Evolutionary conservation across 345 rosid genomes (phyloP), one percentile per base, ranked within the genome.

Genomic region (Populus alba): DNA sequence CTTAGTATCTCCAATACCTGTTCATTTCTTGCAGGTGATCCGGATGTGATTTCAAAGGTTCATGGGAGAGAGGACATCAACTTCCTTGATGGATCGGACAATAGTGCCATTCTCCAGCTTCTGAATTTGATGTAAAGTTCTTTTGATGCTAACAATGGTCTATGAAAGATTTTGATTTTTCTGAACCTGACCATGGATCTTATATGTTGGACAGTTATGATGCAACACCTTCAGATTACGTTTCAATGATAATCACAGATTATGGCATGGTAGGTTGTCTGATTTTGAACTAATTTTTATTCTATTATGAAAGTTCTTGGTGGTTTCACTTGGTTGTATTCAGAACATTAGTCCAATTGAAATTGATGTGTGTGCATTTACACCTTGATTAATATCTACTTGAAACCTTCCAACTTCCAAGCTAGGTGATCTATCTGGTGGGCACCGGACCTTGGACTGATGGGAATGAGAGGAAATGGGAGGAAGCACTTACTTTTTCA

Each of bases 171-270:
- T 51, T 80, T 71, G 37, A 75, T 68, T 66, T 33, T 72, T 78
- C 38, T 76, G 67, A 23, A 76, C 76, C 78, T 83, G 78, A 75
- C 70, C 1, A 6, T 77, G 37, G 66, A 33, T 49, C 33, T 39
- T 51, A 59, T 59, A 16, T 65, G 49, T 80, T 75, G 23, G 74
- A 53, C 88, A 96, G 99, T 81, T 96, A 91, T 33, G 99, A 96
- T 84, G 95, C 92, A 68, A 96, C 96, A 17, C 99, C 99, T 29
- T 88, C 97, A 68, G 97, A 92, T 76, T 94, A 92, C 76, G 86
- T 94, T 71, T 94, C 98, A 29, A 89, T 94, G 93, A 89, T 94
- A 79, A 86, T 94, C 71, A 92, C 98, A 27, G 98, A 94, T 79
- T 92, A 92, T 68, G 98, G 98, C 88, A 96, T 96, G 98, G 99